These are phyloP conservation scores for Tieghemiomyces parasiticus DNA, from an alignment of 192 early-diverging fungal species.

Conservation along the genomic window DNA sequence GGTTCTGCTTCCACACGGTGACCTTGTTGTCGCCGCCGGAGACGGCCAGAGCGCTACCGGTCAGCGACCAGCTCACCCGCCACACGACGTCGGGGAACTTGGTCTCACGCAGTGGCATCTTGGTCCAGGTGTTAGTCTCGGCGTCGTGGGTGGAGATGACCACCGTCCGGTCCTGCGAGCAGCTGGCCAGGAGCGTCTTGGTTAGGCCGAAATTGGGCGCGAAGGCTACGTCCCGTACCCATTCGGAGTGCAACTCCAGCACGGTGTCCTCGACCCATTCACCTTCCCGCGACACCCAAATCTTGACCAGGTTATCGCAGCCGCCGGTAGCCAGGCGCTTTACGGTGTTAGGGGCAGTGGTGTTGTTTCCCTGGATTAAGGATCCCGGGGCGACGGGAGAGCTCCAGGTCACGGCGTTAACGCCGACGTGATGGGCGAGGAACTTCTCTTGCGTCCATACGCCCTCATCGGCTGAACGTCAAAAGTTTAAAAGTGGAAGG, in stretches of 20 bases:
- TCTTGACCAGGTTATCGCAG: conserved; percentile 93
- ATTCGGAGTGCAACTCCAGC: conserved; percentile 88
- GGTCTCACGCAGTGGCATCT: conserved; percentile 48
- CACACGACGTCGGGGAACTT: conserved; percentile 94
- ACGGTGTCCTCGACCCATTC: conserved; percentile 48
- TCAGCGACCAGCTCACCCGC: conserved; percentile 93
- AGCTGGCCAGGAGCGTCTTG: conserved; percentile 77
- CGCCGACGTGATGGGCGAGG: conserved; percentile 81
- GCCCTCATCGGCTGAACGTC: conserved; percentile 83
- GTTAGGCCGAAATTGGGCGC: conserved; percentile 91
- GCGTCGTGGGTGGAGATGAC: conserved; percentile 88
- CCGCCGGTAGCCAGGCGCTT: conserved; percentile 86
- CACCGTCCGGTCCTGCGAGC: conserved; percentile 96
- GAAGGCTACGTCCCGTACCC: conserved; percentile 96
- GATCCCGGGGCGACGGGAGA: conserved; percentile 69
- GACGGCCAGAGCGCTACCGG: conserved; percentile 93
- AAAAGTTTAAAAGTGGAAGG: too few species aligned
- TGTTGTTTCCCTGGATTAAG: conserved; percentile 42
- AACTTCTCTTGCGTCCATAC: conserved; percentile 56
- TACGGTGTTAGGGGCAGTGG: conserved; percentile 33
- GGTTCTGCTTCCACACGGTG: conserved; percentile 91
- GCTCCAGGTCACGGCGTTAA: conserved; percentile 91
- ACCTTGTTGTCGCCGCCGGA: conserved; percentile 94
- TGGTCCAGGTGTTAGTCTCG: conserved; percentile 45
- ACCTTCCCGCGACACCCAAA: conserved; percentile 57